These are phyloP conservation scores for Nakazawaea populi DNA, from an alignment of 805 yeast species.

Conservation along the genomic window DNA sequence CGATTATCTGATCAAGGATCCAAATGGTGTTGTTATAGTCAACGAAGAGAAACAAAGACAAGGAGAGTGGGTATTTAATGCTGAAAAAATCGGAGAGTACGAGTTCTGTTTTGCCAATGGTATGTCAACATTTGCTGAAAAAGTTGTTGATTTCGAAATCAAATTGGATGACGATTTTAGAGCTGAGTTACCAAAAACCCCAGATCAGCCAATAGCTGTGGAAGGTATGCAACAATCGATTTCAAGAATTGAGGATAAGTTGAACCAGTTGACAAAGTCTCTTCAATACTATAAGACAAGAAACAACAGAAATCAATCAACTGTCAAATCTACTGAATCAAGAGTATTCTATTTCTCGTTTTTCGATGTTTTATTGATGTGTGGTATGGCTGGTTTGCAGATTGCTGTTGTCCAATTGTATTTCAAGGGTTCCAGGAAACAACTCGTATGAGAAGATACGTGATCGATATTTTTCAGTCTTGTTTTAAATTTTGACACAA, in stretches of 20 bases:
- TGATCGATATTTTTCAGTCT: too few species aligned
- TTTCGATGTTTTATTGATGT: slow-evolving; percentile 57
- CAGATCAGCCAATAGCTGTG: slow-evolving; percentile 48
- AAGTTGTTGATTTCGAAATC: slow-evolving; percentile 80
- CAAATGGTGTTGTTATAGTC: slow-evolving; percentile 47
- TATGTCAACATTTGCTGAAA: slow-evolving; percentile 77
- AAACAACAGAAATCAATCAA: slow-evolving; percentile 84
- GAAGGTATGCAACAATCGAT: slow-evolving; percentile 52
- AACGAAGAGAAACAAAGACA: slow-evolving; percentile 60
- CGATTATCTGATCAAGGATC: slow-evolving; percentile 60
- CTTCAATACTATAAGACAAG: slow-evolving; percentile 85
- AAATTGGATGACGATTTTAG: slow-evolving; percentile 47
- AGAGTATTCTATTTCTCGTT: slow-evolving; percentile 63
- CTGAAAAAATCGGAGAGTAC: slow-evolving; percentile 69
- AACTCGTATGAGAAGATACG: slow-evolving; percentile 36
- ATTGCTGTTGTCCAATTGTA: slow-evolving; percentile 62
- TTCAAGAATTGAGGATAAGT: slow-evolving; percentile 51
- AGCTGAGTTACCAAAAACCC: slow-evolving; percentile 58
- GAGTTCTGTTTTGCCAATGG: slow-evolving; percentile 81
- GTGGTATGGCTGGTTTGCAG: slow-evolving; percentile 66
- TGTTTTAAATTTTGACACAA: neutral
- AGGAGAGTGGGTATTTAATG: slow-evolving; percentile 73
- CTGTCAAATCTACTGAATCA: slow-evolving; percentile 59
- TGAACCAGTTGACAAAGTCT: slow-evolving; percentile 49
- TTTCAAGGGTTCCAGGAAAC: slow-evolving; percentile 68